These are phyloP conservation scores for Atkinsonella hypoxylon DNA, from an alignment of 2,329 filamentous ascomycete species.

Conservation along the genomic window DNA sequence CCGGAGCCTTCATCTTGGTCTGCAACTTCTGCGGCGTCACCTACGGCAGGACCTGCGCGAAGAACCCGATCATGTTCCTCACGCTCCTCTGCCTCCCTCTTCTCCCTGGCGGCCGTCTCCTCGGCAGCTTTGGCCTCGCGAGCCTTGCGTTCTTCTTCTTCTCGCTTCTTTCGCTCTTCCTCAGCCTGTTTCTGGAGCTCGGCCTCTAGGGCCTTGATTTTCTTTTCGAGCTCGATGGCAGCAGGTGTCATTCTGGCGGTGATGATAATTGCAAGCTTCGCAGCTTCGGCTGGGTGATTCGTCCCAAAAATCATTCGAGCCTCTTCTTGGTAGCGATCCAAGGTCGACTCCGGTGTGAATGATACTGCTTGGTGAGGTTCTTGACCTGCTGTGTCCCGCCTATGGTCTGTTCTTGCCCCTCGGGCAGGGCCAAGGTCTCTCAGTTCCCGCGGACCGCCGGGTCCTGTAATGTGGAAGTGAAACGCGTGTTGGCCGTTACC, in stretches of 20 bases:
- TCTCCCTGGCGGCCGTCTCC: constrained; percentile 53
- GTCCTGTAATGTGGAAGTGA: constrained; percentile 46
- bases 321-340: constrained; percentile 78
- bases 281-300: constrained; percentile 51
- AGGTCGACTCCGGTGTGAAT: constrained; percentile 62
- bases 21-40: constrained; percentile 37
- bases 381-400: constrained; percentile 33
- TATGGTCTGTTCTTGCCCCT: constrained; percentile 33
- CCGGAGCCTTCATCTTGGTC: constrained; percentile 7
- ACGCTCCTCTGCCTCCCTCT: constrained; percentile 58
- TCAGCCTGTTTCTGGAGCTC: constrained; percentile 35
- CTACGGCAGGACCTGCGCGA: constrained; percentile 35
- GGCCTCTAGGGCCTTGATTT: constrained; percentile 49
- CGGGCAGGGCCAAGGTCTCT: constrained; percentile 35
- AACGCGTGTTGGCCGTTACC: constrained; percentile 39
- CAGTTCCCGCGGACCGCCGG: constrained; percentile 34
- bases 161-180: constrained; percentile 49
- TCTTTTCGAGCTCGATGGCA: constrained; percentile 70
- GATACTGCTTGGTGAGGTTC: constrained; percentile 64
- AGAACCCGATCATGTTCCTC: constrained; percentile 31
- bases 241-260: constrained; percentile 66
- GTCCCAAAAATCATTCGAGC: constrained; percentile 72
- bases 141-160: constrained; percentile 52
- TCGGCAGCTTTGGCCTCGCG: constrained; percentile 63
- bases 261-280: constrained; percentile 56